A percentile compares a stretch with the other conserved stretches of the same genome.
phyloP scores from a whole-genome alignment of 352 stramenopile species.

The Phytopythium cucurbitacearum region DNA sequence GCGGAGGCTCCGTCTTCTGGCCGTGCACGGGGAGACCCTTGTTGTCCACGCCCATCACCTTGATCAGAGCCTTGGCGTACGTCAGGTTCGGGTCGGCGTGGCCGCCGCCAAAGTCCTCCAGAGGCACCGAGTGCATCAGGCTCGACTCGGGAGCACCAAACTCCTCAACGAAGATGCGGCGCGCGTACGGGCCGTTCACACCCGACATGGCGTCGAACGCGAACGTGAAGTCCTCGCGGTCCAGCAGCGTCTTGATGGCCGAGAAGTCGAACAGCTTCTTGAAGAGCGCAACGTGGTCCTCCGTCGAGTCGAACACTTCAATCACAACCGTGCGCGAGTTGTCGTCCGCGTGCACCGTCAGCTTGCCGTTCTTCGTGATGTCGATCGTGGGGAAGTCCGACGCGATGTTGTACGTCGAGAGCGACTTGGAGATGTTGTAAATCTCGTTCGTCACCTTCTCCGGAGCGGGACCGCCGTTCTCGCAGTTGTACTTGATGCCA shows the following conservation, averaged over 20 bases:
- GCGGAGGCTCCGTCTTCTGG: conserved; percentile 60
- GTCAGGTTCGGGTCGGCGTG: conserved; percentile 99
- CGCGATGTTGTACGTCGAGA: conserved; percentile 93
- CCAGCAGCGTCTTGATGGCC: conserved; percentile 89
- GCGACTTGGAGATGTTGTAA: conserved; percentile 93
- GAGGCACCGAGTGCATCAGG: conserved; percentile 92
- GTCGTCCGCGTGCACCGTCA: conserved; percentile 74
- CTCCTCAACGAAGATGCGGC: conserved; percentile 95
- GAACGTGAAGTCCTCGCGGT: conserved; percentile 93
- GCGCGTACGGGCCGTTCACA: conserved; percentile 95
- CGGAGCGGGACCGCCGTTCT: conserved; percentile 96
- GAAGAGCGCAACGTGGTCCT: conserved; percentile 94
- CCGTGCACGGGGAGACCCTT: conserved; percentile 77
- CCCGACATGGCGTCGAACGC: conserved; percentile 98
- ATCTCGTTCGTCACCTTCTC: conserved; percentile 98
- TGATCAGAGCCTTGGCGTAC: conserved; percentile 96
- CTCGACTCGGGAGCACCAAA: conserved; percentile 81
- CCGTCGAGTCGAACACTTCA: conserved; percentile 96
- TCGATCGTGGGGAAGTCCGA: conserved; percentile 79
- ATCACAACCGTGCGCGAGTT: conserved; percentile 90
- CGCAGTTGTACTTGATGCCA: conserved; percentile 99
- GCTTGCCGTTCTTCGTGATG: conserved; percentile 67
- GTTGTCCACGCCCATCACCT: conserved; percentile 92
- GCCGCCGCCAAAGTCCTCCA: conserved; percentile 96
- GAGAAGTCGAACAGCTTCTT: conserved; percentile 98